Conservation (phyloP, 169 alveolate species). For the Eimeria tenella region DNA sequence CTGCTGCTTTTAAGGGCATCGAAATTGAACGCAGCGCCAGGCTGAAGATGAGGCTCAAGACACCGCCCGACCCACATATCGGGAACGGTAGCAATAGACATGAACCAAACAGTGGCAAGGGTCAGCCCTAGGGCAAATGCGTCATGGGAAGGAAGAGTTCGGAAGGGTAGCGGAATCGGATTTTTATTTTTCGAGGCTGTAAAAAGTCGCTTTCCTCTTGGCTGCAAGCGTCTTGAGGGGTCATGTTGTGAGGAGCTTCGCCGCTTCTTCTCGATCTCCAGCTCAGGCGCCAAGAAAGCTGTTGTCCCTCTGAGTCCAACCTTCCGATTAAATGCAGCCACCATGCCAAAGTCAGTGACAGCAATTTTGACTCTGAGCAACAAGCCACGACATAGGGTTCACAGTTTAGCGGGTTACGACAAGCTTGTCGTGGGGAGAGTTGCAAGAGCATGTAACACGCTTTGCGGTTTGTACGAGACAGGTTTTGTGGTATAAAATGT, state of each 20-base stretch:
- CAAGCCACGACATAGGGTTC: background rate
- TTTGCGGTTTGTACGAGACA: too few species aligned
- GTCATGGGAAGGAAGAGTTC: background rate
- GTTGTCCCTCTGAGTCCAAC: background rate
- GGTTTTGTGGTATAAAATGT: too few species aligned
- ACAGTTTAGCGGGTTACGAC: too few species aligned
- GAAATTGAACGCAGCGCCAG: background rate
- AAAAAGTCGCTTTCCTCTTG: too few species aligned
- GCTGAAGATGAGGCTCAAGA: background rate
- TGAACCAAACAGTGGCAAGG: background rate
- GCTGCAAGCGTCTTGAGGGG: too few species aligned
- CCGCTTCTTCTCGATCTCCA: conserved; percentile 27
- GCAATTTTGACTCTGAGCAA: conserved; percentile 5
- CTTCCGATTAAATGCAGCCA: background rate
- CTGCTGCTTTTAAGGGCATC: background rate
- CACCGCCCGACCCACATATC: conserved; percentile 32
- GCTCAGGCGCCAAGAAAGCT: conserved; percentile 63
- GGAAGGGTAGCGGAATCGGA: too few species aligned
- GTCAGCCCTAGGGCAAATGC: conserved; percentile 53
- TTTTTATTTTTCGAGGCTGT: too few species aligned
- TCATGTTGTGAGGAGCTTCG: too few species aligned
- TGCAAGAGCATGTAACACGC: too few species aligned
- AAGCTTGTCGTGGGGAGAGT: too few species aligned
- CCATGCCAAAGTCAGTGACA: conserved; percentile 66
- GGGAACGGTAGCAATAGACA: background rate